phyloP scores from a whole-genome alignment of 495 filamentous ascomycete species.

The Daldinia decipiens region DNA sequence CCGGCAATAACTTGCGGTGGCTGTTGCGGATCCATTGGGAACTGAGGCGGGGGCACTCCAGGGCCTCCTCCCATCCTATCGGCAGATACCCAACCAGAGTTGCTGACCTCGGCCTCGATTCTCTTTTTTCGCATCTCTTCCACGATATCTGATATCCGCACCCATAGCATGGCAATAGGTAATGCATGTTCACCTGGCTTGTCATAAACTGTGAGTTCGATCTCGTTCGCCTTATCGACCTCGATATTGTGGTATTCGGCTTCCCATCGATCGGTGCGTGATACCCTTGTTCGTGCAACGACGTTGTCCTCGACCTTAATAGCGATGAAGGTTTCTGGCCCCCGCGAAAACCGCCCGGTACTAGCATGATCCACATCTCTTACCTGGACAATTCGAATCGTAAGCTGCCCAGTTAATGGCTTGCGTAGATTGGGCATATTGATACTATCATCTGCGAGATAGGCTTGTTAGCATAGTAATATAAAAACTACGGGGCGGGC shows the following conservation, averaged over 20 bases:
- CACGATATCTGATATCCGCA: constrained; percentile 94
- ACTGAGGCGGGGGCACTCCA: constrained; percentile 57
- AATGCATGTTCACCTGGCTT: constrained; percentile 88
- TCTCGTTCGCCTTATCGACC: constrained; percentile 98
- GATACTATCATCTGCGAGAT: constrained; percentile 85
- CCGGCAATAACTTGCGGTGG: constrained; percentile 55
- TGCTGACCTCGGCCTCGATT: constrained; percentile 92
- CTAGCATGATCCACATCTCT: constrained; percentile 95
- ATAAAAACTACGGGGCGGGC: background rate
- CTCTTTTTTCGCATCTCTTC: constrained; percentile 98
- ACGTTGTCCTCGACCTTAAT: constrained; percentile 96
- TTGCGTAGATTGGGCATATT: constrained; percentile 94
- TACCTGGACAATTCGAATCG: constrained; percentile 85
- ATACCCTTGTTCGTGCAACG: constrained; percentile 86
- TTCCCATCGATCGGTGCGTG: constrained; percentile 88
- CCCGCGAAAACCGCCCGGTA: constrained; percentile 83
- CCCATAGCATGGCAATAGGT: constrained; percentile 95
- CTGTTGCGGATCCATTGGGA: constrained; percentile 62
- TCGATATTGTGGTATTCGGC: constrained; percentile 89
- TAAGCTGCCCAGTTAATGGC: constrained; percentile 88
- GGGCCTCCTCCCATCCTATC: constrained; percentile 78
- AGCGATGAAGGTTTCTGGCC: constrained; percentile 93
- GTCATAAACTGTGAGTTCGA: constrained; percentile 97
- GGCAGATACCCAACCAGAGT: constrained; percentile 94
- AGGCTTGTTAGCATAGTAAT: constrained; percentile 6